These are phyloP conservation scores for Tetracladium marchalianum DNA, from an alignment of 495 filamentous ascomycete genomes.

Conservation along the genomic window DNA sequence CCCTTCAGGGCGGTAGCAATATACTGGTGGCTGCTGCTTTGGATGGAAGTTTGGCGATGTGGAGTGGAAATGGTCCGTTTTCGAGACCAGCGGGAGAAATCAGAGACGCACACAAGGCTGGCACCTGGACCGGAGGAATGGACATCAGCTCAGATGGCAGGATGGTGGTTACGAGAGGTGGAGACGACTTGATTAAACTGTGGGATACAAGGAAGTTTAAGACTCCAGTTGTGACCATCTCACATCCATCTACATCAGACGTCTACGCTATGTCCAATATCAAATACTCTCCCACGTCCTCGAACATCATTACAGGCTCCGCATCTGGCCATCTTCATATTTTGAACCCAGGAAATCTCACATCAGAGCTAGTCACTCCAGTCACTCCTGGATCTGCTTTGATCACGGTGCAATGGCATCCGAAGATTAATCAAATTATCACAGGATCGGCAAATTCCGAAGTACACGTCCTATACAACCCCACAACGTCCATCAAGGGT, in stretches of 20 bases:
- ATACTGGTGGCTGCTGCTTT: constrained; percentile 79
- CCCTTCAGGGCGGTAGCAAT: constrained; percentile 63
- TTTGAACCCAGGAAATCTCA: constrained; percentile 81
- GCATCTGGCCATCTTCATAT: constrained; percentile 82
- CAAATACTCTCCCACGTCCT: constrained; percentile 71
- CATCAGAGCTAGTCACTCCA: constrained; percentile 71
- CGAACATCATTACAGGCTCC: constrained; percentile 82
- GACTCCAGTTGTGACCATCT: constrained; percentile 65
- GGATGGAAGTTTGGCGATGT: constrained; percentile 89
- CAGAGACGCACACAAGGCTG: constrained; percentile 66
- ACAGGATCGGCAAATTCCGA: constrained; percentile 86
- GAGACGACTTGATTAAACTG: constrained; percentile 72
- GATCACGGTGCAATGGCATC: constrained; percentile 82
- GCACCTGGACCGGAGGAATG: constrained; percentile 91
- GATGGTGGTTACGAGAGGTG: constrained; percentile 79
- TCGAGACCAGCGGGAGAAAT: constrained; percentile 80
- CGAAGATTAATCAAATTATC: constrained; percentile 91
- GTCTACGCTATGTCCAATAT: constrained; percentile 81
- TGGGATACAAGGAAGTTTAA: constrained; percentile 99
- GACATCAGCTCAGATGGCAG: constrained; percentile 86
- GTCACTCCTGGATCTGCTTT: constrained; percentile 76
- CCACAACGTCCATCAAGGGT: constrained; percentile 66
- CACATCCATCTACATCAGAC: constrained; percentile 71
- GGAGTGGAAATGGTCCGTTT: constrained; percentile 79
- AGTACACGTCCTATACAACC: constrained; percentile 85